Evolutionary conservation across 495 filamentous ascomycete species (phyloP).

Genomic region (Margaritispora aquatica): DNA sequence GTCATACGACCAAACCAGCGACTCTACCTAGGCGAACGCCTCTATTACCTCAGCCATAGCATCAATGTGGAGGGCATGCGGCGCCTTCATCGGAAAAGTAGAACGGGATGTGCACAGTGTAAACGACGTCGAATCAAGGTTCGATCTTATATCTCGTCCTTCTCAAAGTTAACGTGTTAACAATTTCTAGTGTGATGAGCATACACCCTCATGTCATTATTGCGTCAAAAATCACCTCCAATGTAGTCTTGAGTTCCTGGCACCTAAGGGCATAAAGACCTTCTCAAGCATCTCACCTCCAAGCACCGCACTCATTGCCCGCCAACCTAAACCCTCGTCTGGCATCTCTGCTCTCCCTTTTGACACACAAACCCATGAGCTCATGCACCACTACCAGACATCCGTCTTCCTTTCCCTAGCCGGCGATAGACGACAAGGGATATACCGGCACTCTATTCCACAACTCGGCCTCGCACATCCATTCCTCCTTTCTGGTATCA

Average conservation of each 20-base stretch:
- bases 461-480: slow-evolving; percentile 30
- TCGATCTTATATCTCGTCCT: background rate
- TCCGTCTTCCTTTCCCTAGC: background rate
- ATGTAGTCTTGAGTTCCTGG: slow-evolving; percentile 11
- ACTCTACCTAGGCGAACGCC: too few species aligned
- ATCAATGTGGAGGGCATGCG: too few species aligned
- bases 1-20: too few species aligned
- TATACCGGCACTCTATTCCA: slow-evolving; percentile 18
- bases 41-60: too few species aligned
- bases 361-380: background rate
- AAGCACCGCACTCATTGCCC: background rate
- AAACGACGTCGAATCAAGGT: slow-evolving; percentile 12
- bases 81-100: slow-evolving; percentile 5
- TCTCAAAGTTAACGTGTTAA: background rate
- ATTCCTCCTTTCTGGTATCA: slow-evolving; percentile 36
- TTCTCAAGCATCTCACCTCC: background rate
- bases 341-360: background rate
- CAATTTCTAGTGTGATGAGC: slow-evolving; percentile 9
- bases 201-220: slow-evolving; percentile 5
- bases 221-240: slow-evolving; percentile 1
- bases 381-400: background rate
- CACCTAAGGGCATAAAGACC: background rate
- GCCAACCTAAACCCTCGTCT: too few species aligned
- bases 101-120: slow-evolving; percentile 13
- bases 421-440: background rate